Evolutionary conservation across 2,329 filamentous ascomycete species (phyloP).

Genomic region (Lachnellula subtilissima): DNA sequence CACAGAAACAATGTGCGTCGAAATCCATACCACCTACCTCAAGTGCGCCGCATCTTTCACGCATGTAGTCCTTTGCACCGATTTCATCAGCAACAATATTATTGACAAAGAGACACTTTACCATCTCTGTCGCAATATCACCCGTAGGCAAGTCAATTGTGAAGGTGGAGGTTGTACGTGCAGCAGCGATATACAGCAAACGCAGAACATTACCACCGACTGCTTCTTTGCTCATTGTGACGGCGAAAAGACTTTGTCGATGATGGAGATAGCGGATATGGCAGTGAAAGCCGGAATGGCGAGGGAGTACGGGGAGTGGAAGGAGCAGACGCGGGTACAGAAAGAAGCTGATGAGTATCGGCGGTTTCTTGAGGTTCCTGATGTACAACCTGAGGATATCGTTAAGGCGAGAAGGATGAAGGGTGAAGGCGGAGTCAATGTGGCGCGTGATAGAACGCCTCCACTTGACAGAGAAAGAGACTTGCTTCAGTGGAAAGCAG

Average conservation of each 20-base stretch:
- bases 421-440: too few relatives aligned
- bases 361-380: neutral
- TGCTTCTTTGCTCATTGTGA: neutral
- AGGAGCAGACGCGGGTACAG: neutral
- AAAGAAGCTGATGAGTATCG: neutral
- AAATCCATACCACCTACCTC: neutral
- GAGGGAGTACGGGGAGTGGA: neutral
- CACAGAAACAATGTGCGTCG: neutral
- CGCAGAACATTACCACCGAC: neutral
- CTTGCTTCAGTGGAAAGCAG: too few relatives aligned
- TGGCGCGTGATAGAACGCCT: too few relatives aligned
- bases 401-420: too few relatives aligned
- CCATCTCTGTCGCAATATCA: neutral
- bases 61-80: neutral
- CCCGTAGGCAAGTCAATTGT: neutral
- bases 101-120: neutral
- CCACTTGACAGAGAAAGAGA: too few relatives aligned
- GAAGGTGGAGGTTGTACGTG: neutral
- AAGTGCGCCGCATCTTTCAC: neutral
- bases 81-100: neutral
- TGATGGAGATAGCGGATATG: neutral
- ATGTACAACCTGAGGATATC: too few relatives aligned
- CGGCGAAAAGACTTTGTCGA: neutral
- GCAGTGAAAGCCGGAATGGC: neutral
- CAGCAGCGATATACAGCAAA: neutral